Percentiles rank a stretch among this genome's conserved stretches.
These are phyloP conservation scores for Hypomyces perniciosus DNA, from an alignment of 2,329 filamentous ascomycete genomes.

Conservation along the genomic window DNA sequence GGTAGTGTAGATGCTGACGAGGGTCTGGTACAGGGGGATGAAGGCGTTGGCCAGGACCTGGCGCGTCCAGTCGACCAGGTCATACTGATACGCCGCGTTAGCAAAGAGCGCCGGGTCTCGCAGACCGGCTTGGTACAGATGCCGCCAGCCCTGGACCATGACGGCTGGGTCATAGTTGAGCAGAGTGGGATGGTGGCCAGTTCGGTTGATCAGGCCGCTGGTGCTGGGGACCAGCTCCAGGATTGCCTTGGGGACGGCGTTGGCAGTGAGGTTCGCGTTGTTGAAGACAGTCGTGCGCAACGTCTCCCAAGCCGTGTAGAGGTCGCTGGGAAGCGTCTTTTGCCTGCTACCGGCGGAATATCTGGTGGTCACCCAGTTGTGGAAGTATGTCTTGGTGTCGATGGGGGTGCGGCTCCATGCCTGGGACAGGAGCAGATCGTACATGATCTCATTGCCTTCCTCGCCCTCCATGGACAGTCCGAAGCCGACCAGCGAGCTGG, in stretches of 20 bases:
- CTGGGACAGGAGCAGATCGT: conserved; percentile 45
- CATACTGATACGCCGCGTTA: conserved; percentile 38
- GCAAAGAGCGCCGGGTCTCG: conserved; percentile 30
- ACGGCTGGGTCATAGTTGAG: conserved; percentile 35
- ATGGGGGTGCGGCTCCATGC: conserved; percentile 41
- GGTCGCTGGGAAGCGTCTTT: conserved; percentile 18
- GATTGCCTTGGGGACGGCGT: conserved; percentile 39
- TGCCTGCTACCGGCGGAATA: conserved; percentile 27
- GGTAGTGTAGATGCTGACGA: conserved; percentile 27
- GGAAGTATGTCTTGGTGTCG: conserved; percentile 39
- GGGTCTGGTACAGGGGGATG: conserved; percentile 29
- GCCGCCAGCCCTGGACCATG: conserved; percentile 34
- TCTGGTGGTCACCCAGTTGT: conserved; percentile 37
- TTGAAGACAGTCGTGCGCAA: conserved; percentile 42
- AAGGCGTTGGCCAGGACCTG: conserved; percentile 44
- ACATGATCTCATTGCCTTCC: conserved; percentile 48
- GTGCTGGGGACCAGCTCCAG: conserved; percentile 39
- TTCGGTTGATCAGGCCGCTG: conserved; percentile 32
- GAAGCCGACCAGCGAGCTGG: conserved; percentile 39
- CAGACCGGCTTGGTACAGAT: conserved; percentile 31
- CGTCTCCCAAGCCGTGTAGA: conserved; percentile 42
- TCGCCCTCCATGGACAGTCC: conserved; percentile 45
- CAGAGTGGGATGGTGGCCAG: conserved; percentile 36
- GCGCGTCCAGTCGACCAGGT: conserved; percentile 43
- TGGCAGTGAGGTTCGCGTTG: conserved; percentile 39